Base-by-base conservation (phyloP, 2,329 filamentous ascomycete genomes). In the Magnaporthiopsis incrustans region DNA sequence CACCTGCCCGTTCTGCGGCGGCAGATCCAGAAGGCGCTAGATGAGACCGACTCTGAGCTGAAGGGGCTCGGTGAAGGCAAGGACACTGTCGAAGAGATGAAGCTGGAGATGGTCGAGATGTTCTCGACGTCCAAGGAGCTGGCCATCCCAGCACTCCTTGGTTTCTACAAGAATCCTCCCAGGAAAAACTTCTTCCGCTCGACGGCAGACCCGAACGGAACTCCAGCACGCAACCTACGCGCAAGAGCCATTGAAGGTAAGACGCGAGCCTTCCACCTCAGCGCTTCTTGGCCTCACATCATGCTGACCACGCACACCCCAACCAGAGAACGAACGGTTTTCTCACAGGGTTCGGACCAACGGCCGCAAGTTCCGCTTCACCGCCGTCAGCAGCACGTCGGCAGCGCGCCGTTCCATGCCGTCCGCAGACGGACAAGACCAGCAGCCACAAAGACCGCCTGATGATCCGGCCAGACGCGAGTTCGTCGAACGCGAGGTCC, bases 121-220 rank as follows among this genome's bases (percentile, higher is more conserved):
- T 83, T 82, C 66, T 81, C 80, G 0, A 74, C 77, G 0, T 82
- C 79, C 38, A 82, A 81, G 72, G 81, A 82, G 63, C 76, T 83
- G n/a, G 79, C 82, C 53, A 82, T 79, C 1, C 81, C 81, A 3
- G 80, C 81, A 56, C 79, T 82, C 32, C 80, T 82, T 63, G 81
- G 81, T 61, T 82, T 81, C 73, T 83, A 83, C 77, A 83, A 83
- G 74, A 82, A 82, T 65, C 81, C 81, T 0, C 79, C 81, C 22
- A 78, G 79, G 64, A 80, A 81, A 68, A 76, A 74, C 63, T 83
- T 83, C 73, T 83, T 83, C 69, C 76, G 80, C 8, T 74, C 79
- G 11, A 79, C 80, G 14, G 80, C 79, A 3, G 79, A 76, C 58
- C 78, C 80, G 15, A 78, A 78, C 65, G 81, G 80, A 30, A 83